These are phyloP conservation scores for Daldinia grandis DNA, from an alignment of 495 filamentous ascomycete species.

Conservation along the genomic window DNA sequence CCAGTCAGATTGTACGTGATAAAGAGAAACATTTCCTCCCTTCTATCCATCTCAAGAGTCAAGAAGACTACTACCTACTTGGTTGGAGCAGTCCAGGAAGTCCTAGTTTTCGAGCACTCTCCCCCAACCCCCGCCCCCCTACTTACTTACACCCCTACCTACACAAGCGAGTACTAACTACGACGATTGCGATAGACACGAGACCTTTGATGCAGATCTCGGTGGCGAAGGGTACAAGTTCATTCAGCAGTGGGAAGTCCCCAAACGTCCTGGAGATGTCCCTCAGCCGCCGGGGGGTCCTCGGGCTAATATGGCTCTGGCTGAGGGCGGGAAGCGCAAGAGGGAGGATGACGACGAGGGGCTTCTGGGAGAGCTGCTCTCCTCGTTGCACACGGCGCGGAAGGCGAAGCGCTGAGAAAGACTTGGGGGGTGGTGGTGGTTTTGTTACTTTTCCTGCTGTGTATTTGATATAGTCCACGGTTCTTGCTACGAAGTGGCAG, in stretches of 20 bases:
- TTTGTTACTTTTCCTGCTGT: neutral
- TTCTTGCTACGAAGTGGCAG: neutral
- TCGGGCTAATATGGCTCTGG: neutral
- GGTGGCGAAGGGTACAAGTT: neutral
- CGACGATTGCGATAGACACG: neutral
- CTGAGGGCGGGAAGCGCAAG: neutral
- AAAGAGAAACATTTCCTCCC: neutral
- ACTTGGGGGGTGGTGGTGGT: too few species aligned
- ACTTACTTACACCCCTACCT: neutral
- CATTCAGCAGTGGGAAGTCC: neutral
- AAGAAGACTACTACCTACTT: too few species aligned
- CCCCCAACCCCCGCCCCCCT: neutral
- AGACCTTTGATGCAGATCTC: neutral
- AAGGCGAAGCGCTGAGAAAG: neutral
- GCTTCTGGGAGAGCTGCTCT: neutral
- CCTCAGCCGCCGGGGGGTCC: neutral
- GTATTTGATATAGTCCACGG: neutral
- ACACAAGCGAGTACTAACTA: neutral
- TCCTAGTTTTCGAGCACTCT: neutral
- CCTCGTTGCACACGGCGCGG: conserved; percentile 3
- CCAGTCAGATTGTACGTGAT: neutral
- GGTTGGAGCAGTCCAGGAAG: neutral
- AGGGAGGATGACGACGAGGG: neutral
- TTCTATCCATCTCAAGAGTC: neutral
- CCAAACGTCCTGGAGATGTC: neutral